Evolutionary conservation across 164 flowering plant species (phyloP).

Genomic region (Sextonia rubra): DNA sequence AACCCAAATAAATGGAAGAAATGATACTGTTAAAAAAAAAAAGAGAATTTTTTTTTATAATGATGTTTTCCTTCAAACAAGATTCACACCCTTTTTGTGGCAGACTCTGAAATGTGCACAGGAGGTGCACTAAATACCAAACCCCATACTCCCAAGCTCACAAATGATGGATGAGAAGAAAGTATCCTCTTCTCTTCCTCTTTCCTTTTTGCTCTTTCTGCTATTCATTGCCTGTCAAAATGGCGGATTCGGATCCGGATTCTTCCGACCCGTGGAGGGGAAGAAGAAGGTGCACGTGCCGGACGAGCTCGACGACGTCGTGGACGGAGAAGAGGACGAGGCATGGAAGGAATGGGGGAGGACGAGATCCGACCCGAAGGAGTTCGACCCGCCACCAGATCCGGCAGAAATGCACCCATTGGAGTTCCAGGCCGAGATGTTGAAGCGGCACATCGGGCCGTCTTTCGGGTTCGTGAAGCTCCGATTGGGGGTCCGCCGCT

Average conservation of each 20-base stretch:
- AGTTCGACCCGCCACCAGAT: conserved; percentile 63
- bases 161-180: conserved; percentile 9
- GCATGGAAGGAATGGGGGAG: conserved; percentile 88
- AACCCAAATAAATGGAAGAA: no score
- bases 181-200: not conserved
- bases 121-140: no score
- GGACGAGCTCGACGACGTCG: conserved; percentile 87
- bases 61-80: no score
- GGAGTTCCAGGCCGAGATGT: conserved; percentile 62
- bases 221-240: not conserved
- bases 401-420: conserved; percentile 35
- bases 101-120: no score
- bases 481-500: conserved; percentile 56
- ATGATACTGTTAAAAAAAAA: no score
- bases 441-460: conserved; percentile 62
- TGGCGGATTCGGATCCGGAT: not conserved
- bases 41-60: no score
- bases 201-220: not conserved
- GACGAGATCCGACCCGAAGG: conserved; percentile 32
- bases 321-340: conserved; percentile 93
- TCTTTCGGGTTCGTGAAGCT: conserved; percentile 85
- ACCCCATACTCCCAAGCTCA: no score
- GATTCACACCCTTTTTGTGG: no score
- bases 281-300: conserved; percentile 54
- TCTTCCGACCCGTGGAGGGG: conserved; percentile 14